These are phyloP conservation scores for Pseudocercospora crystallina DNA, from an alignment of 2,329 filamentous ascomycete genomes.

Conservation along the genomic window DNA sequence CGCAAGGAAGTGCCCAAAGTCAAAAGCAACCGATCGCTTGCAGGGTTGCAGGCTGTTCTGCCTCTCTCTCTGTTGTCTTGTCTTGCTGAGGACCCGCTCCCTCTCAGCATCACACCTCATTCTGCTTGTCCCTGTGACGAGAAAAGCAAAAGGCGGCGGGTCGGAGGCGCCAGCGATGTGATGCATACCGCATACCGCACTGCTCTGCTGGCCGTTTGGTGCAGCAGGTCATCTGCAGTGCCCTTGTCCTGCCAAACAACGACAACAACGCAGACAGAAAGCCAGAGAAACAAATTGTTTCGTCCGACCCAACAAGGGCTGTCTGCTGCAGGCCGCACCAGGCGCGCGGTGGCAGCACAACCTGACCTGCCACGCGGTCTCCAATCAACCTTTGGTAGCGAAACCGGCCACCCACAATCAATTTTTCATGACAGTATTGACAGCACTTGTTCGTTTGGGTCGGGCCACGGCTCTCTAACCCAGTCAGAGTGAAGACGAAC, in stretches of 20 bases:
- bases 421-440: too few species aligned
- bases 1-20: neutral
- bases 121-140: neutral
- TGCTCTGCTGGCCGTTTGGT: neutral
- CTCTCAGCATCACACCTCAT: neutral
- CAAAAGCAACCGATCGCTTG: conserved; percentile 10
- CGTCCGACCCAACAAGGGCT: neutral
- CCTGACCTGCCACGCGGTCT: conserved; percentile 3
- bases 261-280: neutral
- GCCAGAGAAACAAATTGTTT: conserved; percentile 7
- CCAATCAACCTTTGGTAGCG: conserved; percentile 2
- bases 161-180: conserved; percentile 1
- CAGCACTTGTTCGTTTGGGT: too few species aligned
- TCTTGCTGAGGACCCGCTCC: neutral
- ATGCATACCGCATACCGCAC: conserved; percentile 4
- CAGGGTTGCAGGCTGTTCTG: neutral
- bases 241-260: neutral
- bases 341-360: conserved; percentile 1
- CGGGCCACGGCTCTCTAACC: too few species aligned
- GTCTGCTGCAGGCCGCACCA: neutral
- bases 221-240: conserved; percentile 2
- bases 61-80: too few species aligned
- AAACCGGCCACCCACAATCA: neutral
- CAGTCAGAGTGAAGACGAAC: too few species aligned
- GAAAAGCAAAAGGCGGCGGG: conserved; percentile 1